Evolutionary conservation across 345 rosid genomes (phyloP), one percentile per base, ranked within the genome.

Genomic region (Salix brachista): DNA sequence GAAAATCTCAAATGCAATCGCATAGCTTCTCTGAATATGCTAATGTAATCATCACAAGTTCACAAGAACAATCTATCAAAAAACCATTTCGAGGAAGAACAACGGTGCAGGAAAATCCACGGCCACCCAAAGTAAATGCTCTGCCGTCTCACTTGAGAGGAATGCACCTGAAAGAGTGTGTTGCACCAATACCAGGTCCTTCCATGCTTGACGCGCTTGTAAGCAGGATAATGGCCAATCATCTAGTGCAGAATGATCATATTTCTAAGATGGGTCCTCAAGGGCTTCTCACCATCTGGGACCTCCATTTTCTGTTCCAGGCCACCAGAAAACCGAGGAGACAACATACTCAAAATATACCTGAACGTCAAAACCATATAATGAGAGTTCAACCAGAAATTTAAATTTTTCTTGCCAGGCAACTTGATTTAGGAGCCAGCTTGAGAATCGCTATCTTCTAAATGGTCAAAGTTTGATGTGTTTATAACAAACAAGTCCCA

Each of bases 151-250:
- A 67, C 25, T 21, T 64, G 67, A 64, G 67, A 25, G 67, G 37
- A 64, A 64, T 64, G 28, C 0, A 64, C 36, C 67, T 67, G 25
- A 42, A 66, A 11, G 69, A 8, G 39, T 67, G 70, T 16, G 48
- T 67, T 11, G 69, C 69, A 34, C 69, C 25, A 34, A 34, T 32
- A 34, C 70, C 70, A 67, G 46, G 70, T 65, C 68, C 44, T 65
- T 32, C 69, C 69, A 32, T 65, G 69, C 42, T 17, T 65, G 17
- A 32, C 13, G 18, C 23, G 42, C 42, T 65, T 65, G 69, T 4
- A 9, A 4, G 69, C 69, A 30, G 34, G 41, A 19, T 37, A 67
- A 37, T 67, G 48, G 12, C 70, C 13, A 9, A 21, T 67, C 70
- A 58, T 58, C 64, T 10, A 26, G 0, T 13, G 28, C 28, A 23